Evolutionary conservation across 2,329 filamentous ascomycete genomes (phyloP).

Genomic region (Colletotrichum godetiae): DNA sequence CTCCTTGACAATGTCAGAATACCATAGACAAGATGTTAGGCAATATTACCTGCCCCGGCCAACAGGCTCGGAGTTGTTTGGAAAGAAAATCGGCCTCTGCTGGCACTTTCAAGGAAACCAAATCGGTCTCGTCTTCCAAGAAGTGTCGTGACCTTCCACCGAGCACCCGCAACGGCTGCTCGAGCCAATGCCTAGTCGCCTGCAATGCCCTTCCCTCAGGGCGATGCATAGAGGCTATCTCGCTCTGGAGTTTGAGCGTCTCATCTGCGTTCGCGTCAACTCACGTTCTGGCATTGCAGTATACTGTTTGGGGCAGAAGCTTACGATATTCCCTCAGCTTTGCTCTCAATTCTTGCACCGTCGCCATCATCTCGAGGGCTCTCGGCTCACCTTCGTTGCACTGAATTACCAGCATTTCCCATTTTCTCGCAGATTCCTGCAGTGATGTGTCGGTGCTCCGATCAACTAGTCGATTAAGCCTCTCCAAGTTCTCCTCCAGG

Average conservation of each 20-base stretch:
- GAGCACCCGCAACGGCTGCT: neutral
- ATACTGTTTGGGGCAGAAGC: neutral
- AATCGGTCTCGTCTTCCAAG: neutral
- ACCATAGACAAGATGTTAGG: neutral
- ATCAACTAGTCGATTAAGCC: neutral
- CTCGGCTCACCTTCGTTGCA: neutral
- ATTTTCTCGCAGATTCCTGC: neutral
- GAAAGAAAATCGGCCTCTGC: neutral
- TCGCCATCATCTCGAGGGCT: neutral
- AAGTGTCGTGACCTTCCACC: neutral
- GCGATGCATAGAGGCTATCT: neutral
- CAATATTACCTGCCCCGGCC: neutral
- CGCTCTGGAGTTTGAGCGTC: neutral
- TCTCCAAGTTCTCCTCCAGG: neutral
- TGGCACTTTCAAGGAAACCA: neutral
- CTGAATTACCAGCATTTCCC: neutral
- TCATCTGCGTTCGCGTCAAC: neutral
- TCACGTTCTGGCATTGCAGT: neutral
- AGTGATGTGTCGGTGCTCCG: too few relatives aligned
- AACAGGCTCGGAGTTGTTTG: neutral
- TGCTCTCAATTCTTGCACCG: neutral
- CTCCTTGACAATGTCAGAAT: neutral
- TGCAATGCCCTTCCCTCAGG: neutral
- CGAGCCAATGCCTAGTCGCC: neutral
- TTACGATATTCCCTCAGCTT: neutral